Percentiles rank a stretch among this genome's conserved stretches.
Conservation (phyloP, 2,329 filamentous ascomycete species). For the Ophiosphaerella narmari region DNA sequence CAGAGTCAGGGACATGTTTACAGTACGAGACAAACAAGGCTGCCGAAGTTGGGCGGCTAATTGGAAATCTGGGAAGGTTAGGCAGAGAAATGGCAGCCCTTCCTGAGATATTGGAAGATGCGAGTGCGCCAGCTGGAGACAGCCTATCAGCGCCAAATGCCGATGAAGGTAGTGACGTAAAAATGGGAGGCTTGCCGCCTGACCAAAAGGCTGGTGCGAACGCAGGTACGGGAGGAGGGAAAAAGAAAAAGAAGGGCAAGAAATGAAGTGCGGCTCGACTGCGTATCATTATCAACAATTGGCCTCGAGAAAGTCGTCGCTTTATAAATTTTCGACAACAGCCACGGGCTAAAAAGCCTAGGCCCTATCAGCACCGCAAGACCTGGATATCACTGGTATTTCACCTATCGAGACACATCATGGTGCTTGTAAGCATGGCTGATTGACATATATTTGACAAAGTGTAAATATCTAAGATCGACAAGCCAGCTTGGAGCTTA, state of each 20-base stretch:
- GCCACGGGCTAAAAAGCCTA: too few relatives aligned
- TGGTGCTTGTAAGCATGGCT: neutral
- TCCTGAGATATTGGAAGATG: conserved; percentile 49
- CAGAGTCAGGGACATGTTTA: conserved; percentile 76
- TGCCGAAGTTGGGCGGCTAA: conserved; percentile 82
- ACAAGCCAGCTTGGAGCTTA: neutral
- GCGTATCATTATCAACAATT: too few relatives aligned
- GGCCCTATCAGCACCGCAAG: too few relatives aligned
- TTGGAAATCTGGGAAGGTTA: conserved; percentile 75
- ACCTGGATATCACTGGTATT: too few relatives aligned
- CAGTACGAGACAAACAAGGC: conserved; percentile 93
- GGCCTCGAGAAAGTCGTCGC: too few relatives aligned
- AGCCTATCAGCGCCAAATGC: conserved; percentile 38
- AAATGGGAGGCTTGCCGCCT: conserved; percentile 31
- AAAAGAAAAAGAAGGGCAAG: conserved; percentile 59
- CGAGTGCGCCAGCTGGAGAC: conserved; percentile 37
- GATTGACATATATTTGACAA: neutral
- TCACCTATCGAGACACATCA: too few relatives aligned
- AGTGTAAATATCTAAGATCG: conserved; percentile 6
- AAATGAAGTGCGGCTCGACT: conserved; percentile 41
- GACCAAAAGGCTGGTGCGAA: conserved; percentile 28
- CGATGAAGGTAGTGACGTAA: conserved; percentile 37
- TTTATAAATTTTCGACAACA: too few relatives aligned
- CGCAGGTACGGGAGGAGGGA: conserved; percentile 31
- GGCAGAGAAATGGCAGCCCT: conserved; percentile 65